A percentile compares a stretch with the other conserved stretches of the same genome.
These are phyloP conservation scores for Penicillium sclerotigenum DNA, from an alignment of 2,329 filamentous ascomycete genomes.

Conservation along the genomic window DNA sequence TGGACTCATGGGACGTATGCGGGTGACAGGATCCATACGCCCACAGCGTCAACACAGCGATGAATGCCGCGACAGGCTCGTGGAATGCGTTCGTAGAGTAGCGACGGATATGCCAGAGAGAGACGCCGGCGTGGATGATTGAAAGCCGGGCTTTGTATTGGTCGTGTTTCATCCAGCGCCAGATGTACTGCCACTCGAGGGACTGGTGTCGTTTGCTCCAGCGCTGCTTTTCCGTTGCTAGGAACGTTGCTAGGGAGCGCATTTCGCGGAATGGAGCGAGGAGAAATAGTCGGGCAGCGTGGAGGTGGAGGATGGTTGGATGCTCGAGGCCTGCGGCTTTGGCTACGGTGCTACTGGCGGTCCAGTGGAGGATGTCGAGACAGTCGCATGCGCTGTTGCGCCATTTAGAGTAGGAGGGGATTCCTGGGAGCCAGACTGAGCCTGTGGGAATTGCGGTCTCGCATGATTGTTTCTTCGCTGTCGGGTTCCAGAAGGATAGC, in stretches of 20 bases:
- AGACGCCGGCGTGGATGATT: constrained; percentile 53
- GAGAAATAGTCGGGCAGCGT: constrained; percentile 53
- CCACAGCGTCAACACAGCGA: constrained; percentile 50
- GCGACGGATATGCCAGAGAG: constrained; percentile 53
- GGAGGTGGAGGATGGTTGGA: constrained; percentile 55
- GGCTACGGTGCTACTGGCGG: constrained; percentile 53
- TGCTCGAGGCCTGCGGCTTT: constrained; percentile 52
- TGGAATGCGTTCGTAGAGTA: constrained; percentile 50
- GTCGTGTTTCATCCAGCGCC: constrained; percentile 51
- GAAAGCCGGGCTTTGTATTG: constrained; percentile 57
- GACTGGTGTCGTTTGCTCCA: constrained; percentile 30
- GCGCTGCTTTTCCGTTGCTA: constrained; percentile 32
- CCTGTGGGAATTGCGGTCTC: constrained; percentile 34
- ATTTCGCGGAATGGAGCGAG: constrained; percentile 51
- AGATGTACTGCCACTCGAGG: constrained; percentile 42
- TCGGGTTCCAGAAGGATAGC: constrained; percentile 47
- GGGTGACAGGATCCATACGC: constrained; percentile 42
- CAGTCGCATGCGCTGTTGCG: constrained; percentile 45
- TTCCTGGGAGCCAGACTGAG: constrained; percentile 48
- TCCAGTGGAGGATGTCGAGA: constrained; percentile 58
- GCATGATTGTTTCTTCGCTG: constrained; percentile 39
- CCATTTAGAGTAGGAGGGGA: constrained; percentile 48
- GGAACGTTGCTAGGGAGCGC: constrained; percentile 40
- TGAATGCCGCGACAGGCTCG: constrained; percentile 46
- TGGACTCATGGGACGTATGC: constrained; percentile 33